Evolutionary conservation across 2,329 filamentous ascomycete species (phyloP).

Genomic region (Pseudogymnoascus sp.): DNA sequence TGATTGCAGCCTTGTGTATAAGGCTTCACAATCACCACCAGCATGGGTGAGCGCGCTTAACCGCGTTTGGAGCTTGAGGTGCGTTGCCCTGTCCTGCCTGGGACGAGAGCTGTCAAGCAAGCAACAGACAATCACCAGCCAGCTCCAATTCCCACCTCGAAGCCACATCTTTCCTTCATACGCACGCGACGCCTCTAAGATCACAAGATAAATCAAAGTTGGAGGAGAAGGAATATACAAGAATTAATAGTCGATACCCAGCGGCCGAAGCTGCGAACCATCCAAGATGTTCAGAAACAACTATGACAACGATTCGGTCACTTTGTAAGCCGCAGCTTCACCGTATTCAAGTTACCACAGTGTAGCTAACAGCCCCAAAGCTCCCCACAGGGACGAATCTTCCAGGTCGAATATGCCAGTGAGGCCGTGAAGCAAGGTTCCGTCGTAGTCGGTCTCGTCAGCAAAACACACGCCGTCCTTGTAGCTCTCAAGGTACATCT

Average conservation of each 20-base stretch:
- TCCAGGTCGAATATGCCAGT: constrained; percentile 98
- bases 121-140: constrained; percentile 3
- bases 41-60: constrained; percentile 5
- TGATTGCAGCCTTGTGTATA: neutral
- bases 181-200: neutral
- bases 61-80: constrained; percentile 9
- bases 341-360: neutral
- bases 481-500: constrained; percentile 82
- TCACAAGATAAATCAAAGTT: neutral
- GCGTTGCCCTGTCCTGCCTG: constrained; percentile 10
- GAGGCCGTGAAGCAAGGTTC: constrained; percentile 99
- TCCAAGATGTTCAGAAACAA: constrained; percentile 96
- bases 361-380: constrained; percentile 41
- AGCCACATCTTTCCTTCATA: neutral
- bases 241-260: constrained; percentile 1
- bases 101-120: constrained; percentile 4
- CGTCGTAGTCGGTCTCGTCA: constrained; percentile 91
- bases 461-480: constrained; percentile 95
- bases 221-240: neutral
- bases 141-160: neutral
- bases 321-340: constrained; percentile 63
- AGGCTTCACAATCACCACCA: neutral
- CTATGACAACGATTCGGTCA: constrained; percentile 99
- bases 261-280: constrained; percentile 18
- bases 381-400: constrained; percentile 98